These are phyloP conservation scores for Fusarium ambrosium DNA, from an alignment of 2,329 filamentous ascomycete genomes.

Conservation along the genomic window DNA sequence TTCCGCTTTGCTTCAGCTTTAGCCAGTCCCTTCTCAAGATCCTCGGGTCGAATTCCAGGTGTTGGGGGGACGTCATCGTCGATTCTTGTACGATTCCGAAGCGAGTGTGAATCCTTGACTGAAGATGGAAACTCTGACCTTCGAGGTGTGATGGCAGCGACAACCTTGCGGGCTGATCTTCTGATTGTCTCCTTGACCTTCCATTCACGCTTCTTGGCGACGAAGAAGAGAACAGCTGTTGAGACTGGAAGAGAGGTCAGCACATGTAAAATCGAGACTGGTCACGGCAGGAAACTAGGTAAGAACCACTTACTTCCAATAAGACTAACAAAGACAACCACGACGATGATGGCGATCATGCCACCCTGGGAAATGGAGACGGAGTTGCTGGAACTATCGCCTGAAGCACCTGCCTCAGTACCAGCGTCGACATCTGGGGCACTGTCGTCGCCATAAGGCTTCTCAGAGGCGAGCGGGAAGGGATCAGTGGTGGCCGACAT, in stretches of 20 bases:
- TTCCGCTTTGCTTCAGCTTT: conserved; percentile 55
- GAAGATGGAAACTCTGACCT: conserved; percentile 72
- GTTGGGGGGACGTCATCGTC: conserved; percentile 71
- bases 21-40: conserved; percentile 70
- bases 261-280: not conserved
- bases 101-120: conserved; percentile 59
- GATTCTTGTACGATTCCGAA: conserved; percentile 60
- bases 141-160: conserved; percentile 72
- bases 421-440: conserved; percentile 58
- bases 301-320: conserved; percentile 71
- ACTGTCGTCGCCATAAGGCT: conserved; percentile 52
- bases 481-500: conserved; percentile 56
- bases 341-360: conserved; percentile 80
- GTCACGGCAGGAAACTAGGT: not conserved
- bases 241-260: conserved; percentile 62
- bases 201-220: conserved; percentile 90
- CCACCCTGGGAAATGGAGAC: conserved; percentile 77
- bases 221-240: conserved; percentile 77
- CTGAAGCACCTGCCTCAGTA: conserved; percentile 74
- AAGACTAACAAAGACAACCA: conserved; percentile 76
- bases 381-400: conserved; percentile 67
- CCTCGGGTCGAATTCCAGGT: conserved; percentile 65
- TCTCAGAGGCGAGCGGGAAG: conserved; percentile 61
- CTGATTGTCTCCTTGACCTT: conserved; percentile 79
- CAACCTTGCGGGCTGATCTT: conserved; percentile 74